Conservation (phyloP, 169 alveolate genomes). For the Plasmodium billcollinsi region DNA sequence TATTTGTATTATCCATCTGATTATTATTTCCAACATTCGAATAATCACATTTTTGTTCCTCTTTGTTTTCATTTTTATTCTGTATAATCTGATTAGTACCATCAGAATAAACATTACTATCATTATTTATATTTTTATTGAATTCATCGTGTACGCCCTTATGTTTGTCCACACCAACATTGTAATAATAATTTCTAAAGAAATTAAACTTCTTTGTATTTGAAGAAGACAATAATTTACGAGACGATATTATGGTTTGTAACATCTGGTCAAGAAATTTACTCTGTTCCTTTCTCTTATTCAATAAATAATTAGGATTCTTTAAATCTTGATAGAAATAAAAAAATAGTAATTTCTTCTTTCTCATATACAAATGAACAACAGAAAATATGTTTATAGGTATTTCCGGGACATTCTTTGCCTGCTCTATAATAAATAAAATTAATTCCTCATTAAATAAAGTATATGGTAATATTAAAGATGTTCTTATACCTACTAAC, state of each 20-base stretch:
- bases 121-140: too few relatives aligned
- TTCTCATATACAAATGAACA: slow-evolving; percentile 74
- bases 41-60: too few relatives aligned
- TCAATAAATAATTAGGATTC: slow-evolving; percentile 41
- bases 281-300: slow-evolving; percentile 39
- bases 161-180: background rate
- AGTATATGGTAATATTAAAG: slow-evolving; percentile 81
- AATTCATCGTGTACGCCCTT: too few relatives aligned
- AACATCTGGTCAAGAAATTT: slow-evolving; percentile 59
- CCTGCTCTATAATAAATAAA: slow-evolving; percentile 59
- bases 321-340: slow-evolving; percentile 65
- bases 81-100: too few relatives aligned
- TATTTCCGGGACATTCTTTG: slow-evolving; percentile 76
- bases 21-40: too few relatives aligned
- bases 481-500: slow-evolving; percentile 87
- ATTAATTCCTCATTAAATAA: slow-evolving; percentile 62
- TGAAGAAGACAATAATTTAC: slow-evolving; percentile 29
- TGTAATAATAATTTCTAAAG: slow-evolving; percentile 12
- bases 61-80: too few relatives aligned
- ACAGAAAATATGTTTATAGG: slow-evolving; percentile 77
- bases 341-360: slow-evolving; percentile 57
- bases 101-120: too few relatives aligned
- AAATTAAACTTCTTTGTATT: slow-evolving; percentile 22
- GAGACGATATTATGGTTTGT: slow-evolving; percentile 49
- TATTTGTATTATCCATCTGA: too few relatives aligned